Evolutionary conservation across 495 filamentous ascomycete species (phyloP).

Genomic region (Haplographium delicatum): DNA sequence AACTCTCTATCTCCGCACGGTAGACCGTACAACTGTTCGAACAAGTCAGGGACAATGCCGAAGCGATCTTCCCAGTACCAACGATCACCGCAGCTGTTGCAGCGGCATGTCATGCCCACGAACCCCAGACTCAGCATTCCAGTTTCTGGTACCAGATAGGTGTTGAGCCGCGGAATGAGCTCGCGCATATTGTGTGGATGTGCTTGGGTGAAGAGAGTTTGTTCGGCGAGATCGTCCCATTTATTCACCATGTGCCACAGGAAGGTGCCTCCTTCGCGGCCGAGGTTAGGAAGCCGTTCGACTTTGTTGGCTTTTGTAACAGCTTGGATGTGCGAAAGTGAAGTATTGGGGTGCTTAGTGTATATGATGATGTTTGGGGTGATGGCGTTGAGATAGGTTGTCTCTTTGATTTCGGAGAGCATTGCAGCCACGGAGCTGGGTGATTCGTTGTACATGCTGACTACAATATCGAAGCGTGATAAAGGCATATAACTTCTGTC

Average conservation of each 20-base stretch:
- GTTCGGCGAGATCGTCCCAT: constrained; percentile 38
- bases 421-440: constrained; percentile 22
- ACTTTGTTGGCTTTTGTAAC: constrained; percentile 29
- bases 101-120: constrained; percentile 28
- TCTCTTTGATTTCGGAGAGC: constrained; percentile 18
- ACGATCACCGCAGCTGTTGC: constrained; percentile 31
- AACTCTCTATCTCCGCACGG: constrained; percentile 16
- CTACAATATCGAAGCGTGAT: constrained; percentile 34
- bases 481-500: constrained; percentile 11
- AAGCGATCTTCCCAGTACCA: constrained; percentile 31
- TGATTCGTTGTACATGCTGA: constrained; percentile 34
- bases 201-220: constrained; percentile 44
- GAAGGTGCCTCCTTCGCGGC: constrained; percentile 41
- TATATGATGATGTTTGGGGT: constrained; percentile 31
- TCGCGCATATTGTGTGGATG: constrained; percentile 33
- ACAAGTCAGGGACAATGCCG: constrained; percentile 28
- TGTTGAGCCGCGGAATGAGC: constrained; percentile 31
- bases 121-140: constrained; percentile 38
- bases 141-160: constrained; percentile 34
- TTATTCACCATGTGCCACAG: constrained; percentile 37
- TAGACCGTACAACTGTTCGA: constrained; percentile 20
- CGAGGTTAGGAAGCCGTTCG: constrained; percentile 31
- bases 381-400: constrained; percentile 18
- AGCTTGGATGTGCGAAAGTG: constrained; percentile 19
- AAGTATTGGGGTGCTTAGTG: constrained; percentile 30